Evolutionary conservation across 257 asterid genomes (phyloP), one percentile per base, ranked within the genome.

Genomic region (Nicotiana undulata): DNA sequence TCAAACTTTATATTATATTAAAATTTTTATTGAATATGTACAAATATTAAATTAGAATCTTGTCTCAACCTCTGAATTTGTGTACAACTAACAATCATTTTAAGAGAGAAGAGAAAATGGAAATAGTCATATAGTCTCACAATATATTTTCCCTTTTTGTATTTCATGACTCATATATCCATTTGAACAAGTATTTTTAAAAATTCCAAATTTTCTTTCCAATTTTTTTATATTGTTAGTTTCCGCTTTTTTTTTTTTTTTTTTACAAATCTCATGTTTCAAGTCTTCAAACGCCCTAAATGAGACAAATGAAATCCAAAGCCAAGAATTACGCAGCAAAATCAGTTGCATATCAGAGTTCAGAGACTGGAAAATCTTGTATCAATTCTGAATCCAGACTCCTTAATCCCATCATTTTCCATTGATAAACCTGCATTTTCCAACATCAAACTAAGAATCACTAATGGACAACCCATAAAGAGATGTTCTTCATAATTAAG

Each of bases 181-280:
- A 22, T 46, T 24, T 72, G 22, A 44, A 72, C 40, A 22, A 34
- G 60, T 37, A 22, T 10, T 46, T 46, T 70, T 0, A 3, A 70
- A 20, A 20, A 61, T 5, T 63, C n/a, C 82, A 63, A 84, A 76
- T 80, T 76, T 86, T 75, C 75, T 80, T 68, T 83, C 89, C 86
- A 84, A 83, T 89, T 28, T 40, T 44, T 79, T 82, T 85, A 63
- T 80, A 77, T 76, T 77, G 88, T 90, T 87, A 90, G 90, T 87
- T 68, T 84, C 90, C 86, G 85, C 72, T 40, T 84, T 89, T 86
- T n/a, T n/a, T n/a, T n/a, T n/a, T n/a, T n/a, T n/a, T n/a, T n/a
- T n/a, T n/a, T n/a, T n/a, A n/a, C n/a, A n/a, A n/a, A n/a, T n/a
- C n/a, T n/a, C n/a, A n/a, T 24, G 75, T 40, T 79, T 79, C 61